phyloP scores from a whole-genome alignment of 2,329 filamentous ascomycete genomes.

The Colletotrichum coccodes region DNA sequence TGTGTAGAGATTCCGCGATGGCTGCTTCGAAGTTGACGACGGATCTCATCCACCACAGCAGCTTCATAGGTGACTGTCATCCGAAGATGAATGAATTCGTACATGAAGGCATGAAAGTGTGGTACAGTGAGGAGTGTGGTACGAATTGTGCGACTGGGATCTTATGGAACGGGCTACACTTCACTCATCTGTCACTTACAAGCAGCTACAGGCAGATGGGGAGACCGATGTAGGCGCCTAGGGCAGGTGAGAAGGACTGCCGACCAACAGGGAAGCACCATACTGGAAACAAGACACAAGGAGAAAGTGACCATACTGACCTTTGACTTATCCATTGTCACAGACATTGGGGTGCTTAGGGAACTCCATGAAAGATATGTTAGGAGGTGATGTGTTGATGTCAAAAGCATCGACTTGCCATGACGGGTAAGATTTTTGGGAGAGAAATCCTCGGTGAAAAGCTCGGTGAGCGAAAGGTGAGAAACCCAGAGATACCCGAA shows the following conservation, averaged over 20 bases:
- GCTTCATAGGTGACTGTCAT: background rate
- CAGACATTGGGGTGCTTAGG: background rate
- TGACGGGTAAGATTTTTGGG: constrained; percentile 12
- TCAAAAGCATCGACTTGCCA: background rate
- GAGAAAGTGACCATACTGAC: background rate
- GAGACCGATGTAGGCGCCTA: background rate
- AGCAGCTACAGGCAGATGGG: background rate
- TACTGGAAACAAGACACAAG: background rate
- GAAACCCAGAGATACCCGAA: background rate
- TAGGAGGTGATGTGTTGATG: background rate
- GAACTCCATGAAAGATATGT: background rate
- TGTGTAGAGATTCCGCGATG: background rate
- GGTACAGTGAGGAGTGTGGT: too few species aligned
- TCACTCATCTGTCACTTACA: background rate
- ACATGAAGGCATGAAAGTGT: background rate
- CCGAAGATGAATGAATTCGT: too few species aligned
- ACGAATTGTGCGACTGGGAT: background rate
- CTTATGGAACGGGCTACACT: background rate
- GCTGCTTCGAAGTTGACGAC: background rate
- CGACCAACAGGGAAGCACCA: background rate
- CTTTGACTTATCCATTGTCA: constrained; percentile 30
- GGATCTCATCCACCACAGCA: background rate
- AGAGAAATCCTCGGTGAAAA: constrained; percentile 13
- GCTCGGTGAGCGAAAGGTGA: constrained; percentile 11
- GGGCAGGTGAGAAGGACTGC: background rate